phyloP scores from a whole-genome alignment of 805 yeast genomes.

The Saccharomycopsis fermentans region DNA sequence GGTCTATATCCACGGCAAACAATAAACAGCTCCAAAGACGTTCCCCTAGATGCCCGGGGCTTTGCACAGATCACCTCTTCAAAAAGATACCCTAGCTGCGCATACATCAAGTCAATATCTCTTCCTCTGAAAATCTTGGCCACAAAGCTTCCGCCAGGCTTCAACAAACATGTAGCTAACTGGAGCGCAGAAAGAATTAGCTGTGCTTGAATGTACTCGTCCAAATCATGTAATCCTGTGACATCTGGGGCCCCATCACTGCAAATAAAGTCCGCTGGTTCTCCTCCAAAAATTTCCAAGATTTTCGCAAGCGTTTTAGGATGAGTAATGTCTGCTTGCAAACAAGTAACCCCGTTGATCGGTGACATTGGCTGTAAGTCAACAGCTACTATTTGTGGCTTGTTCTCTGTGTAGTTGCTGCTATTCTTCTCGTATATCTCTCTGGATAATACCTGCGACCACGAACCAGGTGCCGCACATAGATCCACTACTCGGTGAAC shows the following conservation, averaged over 20 bases:
- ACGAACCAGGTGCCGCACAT: conserved; percentile 98
- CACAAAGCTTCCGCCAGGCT: conserved; percentile 86
- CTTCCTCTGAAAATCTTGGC: conserved; percentile 96
- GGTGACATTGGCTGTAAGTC: conserved; percentile 98
- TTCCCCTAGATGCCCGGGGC: conserved; percentile 91
- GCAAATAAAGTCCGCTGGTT: conserved; percentile 89
- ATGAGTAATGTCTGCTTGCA: conserved; percentile 97
- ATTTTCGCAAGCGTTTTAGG: conserved; percentile 77
- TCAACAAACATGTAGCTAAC: conserved; percentile 77
- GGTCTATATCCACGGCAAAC: conserved; percentile 88
- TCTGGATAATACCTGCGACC: conserved; percentile 90
- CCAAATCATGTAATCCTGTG: conserved; percentile 92
- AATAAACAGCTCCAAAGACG: conserved; percentile 86
- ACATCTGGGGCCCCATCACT: conserved; percentile 99
- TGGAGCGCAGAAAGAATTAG: conserved; percentile 84
- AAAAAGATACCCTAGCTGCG: conserved; percentile 82
- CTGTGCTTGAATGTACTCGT: conserved; percentile 95
- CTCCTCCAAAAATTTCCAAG: conserved; percentile 75
- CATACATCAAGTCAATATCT: conserved; percentile 85
- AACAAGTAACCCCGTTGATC: conserved; percentile 76
- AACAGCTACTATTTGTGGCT: conserved; percentile 80
- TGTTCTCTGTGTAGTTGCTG: conserved; percentile 24
- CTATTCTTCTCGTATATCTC: conserved; percentile 41
- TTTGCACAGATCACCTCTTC: conserved; percentile 89
- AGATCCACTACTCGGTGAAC: conserved; percentile 84